Conservation (phyloP, 75 land plant species). For the Larix kaempferi region DNA sequence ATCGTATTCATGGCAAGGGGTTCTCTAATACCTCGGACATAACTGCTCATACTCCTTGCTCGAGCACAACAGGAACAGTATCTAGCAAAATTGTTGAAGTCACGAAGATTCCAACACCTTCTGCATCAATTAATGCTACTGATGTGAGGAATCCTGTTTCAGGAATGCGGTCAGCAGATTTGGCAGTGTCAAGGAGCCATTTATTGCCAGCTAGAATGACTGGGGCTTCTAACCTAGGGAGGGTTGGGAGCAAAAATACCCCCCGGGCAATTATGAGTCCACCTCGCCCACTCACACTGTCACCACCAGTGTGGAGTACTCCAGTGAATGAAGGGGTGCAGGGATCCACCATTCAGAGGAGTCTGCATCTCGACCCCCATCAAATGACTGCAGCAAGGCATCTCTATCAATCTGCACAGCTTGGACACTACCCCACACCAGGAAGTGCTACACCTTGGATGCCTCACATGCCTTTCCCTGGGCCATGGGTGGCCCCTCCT, state of each 20-base stretch:
- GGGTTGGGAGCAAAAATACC: conserved; percentile 12
- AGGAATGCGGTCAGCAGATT: conserved; percentile 1
- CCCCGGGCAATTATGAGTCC: conserved; percentile 23
- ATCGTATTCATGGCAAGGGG: conserved; percentile 38
- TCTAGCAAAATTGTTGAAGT: conserved; percentile 4
- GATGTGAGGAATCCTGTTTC: not conserved
- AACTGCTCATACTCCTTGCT: conserved; percentile 21
- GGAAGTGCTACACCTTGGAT: conserved; percentile 41
- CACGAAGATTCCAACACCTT: not conserved
- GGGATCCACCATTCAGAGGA: conserved; percentile 21
- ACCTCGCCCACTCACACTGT: conserved; percentile 20
- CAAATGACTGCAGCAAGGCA: conserved; percentile 36
- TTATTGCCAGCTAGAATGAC: conserved; percentile 20
- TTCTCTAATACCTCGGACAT: conserved; percentile 24
- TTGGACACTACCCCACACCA: conserved; percentile 19
- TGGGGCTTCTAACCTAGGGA: conserved; percentile 15
- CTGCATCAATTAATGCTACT: not conserved
- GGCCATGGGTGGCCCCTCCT: conserved; percentile 33
- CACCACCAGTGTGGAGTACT: conserved; percentile 52
- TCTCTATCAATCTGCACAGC: conserved; percentile 44
- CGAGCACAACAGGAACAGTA: conserved; percentile 27
- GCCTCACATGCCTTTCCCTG: conserved; percentile 35
- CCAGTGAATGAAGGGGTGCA: conserved; percentile 29
- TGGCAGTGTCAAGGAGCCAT: conserved; percentile 16
- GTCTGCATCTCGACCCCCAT: conserved; percentile 28